phyloP scores from a whole-genome alignment of 164 flowering plant species.

The Annona cherimola region DNA sequence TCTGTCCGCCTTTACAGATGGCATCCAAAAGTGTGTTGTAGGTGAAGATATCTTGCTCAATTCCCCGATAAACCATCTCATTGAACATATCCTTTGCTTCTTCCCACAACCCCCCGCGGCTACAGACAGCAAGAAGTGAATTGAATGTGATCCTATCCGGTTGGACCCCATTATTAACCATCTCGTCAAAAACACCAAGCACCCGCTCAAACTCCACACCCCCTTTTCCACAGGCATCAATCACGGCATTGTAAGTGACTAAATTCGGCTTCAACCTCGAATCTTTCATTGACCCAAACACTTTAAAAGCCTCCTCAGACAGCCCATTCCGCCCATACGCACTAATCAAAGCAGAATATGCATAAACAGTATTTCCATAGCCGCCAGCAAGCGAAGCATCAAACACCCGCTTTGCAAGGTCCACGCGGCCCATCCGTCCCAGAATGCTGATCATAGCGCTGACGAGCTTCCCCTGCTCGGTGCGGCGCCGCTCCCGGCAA shows the following conservation, averaged over 20 bases:
- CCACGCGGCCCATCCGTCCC: conserved; percentile 79
- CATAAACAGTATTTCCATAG: conserved; percentile 86
- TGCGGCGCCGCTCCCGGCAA: conserved; percentile 39
- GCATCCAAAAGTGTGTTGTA: conserved; percentile 90
- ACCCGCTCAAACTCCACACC: conserved; percentile 68
- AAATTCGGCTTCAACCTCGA: conserved; percentile 79
- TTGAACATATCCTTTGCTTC: conserved; percentile 53
- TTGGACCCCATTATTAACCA: conserved; percentile 61
- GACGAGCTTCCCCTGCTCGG: conserved; percentile 80
- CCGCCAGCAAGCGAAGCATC: conserved; percentile 58
- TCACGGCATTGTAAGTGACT: conserved; percentile 91
- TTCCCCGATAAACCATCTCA: conserved; percentile 73
- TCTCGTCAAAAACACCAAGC: conserved; percentile 60
- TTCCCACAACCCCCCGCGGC: conserved; percentile 85
- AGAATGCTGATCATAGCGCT: conserved; percentile 79
- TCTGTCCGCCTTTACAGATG: conserved; percentile 80
- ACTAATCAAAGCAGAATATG: conserved; percentile 80
- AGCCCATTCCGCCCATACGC: conserved; percentile 83
- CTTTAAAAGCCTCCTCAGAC: conserved; percentile 56
- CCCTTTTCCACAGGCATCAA: conserved; percentile 97
- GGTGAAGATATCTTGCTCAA: conserved; percentile 81
- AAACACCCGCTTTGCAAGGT: conserved; percentile 59
- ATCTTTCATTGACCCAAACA: conserved; percentile 67
- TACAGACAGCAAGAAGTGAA: conserved; percentile 88
- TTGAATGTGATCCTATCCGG: conserved; percentile 93